Conservation (phyloP, 352 stramenopile species). For the Blastocystis hominis region DNA sequence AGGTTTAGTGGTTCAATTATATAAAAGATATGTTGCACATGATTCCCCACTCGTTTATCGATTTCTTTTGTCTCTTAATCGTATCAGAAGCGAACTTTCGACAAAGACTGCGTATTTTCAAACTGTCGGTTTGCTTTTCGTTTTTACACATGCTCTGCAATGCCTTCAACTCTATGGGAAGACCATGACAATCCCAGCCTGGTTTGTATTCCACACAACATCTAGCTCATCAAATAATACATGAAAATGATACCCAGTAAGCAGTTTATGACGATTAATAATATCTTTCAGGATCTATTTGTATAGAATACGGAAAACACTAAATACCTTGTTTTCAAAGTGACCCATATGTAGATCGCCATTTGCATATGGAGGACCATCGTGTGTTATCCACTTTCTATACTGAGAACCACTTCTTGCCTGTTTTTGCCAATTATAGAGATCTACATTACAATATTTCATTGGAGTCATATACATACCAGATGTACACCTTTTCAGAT, state of each 20-base stretch:
- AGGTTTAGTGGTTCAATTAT: not conserved
- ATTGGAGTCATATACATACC: slow-evolving; percentile 61
- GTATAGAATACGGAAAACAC: not conserved
- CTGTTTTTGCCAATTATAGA: slow-evolving; percentile 44
- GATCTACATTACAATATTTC: not conserved
- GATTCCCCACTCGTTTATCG: slow-evolving; percentile 86
- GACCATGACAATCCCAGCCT: slow-evolving; percentile 93
- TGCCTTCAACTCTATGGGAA: slow-evolving; percentile 96
- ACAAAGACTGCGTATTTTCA: slow-evolving; percentile 80
- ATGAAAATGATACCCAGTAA: slow-evolving; percentile 71
- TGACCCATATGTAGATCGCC: slow-evolving; percentile 92
- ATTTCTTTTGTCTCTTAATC: slow-evolving; percentile 78
- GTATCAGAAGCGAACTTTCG: slow-evolving; percentile 80
- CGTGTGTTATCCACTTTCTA: slow-evolving; percentile 81
- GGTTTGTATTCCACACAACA: slow-evolving; percentile 29
- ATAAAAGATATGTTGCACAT: slow-evolving; percentile 59
- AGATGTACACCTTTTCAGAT: slow-evolving; percentile 67
- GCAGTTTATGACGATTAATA: slow-evolving; percentile 86
- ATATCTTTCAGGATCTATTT: slow-evolving; percentile 86
- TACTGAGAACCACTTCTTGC: not conserved
- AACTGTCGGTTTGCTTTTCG: slow-evolving; percentile 68
- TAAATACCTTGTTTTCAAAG: slow-evolving; percentile 74
- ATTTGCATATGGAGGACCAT: slow-evolving; percentile 96
- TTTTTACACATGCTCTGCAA: slow-evolving; percentile 76
- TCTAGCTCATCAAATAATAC: not conserved